Evolutionary conservation across 2,329 filamentous ascomycete genomes (phyloP).

Genomic region (Penicillium psychrosexuale): DNA sequence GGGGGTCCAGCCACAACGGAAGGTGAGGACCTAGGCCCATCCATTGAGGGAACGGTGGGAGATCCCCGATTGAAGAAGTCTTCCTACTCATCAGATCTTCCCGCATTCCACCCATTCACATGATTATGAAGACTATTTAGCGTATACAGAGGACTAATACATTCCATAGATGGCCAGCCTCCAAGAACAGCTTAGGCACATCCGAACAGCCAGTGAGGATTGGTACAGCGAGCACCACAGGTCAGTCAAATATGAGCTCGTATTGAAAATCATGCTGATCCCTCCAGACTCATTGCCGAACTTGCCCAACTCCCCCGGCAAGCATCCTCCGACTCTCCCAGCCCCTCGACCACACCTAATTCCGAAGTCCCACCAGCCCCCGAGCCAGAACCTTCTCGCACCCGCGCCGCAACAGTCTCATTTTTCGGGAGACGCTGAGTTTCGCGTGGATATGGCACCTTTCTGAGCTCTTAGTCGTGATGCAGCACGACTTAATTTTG

Average conservation of each 20-base stretch:
- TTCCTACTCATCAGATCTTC: constrained; percentile 30
- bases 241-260: constrained; percentile 25
- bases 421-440: constrained; percentile 8
- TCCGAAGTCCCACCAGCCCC: constrained; percentile 20
- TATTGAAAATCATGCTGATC: neutral
- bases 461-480: constrained; percentile 4
- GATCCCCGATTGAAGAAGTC: constrained; percentile 39
- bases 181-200: constrained; percentile 47
- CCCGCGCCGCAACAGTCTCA: constrained; percentile 13
- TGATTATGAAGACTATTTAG: constrained; percentile 26
- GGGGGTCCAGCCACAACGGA: constrained; percentile 39
- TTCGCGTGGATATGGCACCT: neutral
- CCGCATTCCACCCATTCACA: constrained; percentile 31
- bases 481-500: constrained; percentile 21
- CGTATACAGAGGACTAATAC: constrained; percentile 21
- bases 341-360: constrained; percentile 30
- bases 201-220: constrained; percentile 45
- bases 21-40: constrained; percentile 49
- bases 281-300: constrained; percentile 38
- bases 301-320: constrained; percentile 36
- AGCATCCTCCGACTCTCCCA: constrained; percentile 28
- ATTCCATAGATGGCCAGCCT: constrained; percentile 47
- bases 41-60: constrained; percentile 49
- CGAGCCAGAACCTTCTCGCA: constrained; percentile 18
- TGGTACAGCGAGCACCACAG: constrained; percentile 45